phyloP scores from a whole-genome alignment of 139 green algal genomes.

The Pseudopediastrum boryanum region DNA sequence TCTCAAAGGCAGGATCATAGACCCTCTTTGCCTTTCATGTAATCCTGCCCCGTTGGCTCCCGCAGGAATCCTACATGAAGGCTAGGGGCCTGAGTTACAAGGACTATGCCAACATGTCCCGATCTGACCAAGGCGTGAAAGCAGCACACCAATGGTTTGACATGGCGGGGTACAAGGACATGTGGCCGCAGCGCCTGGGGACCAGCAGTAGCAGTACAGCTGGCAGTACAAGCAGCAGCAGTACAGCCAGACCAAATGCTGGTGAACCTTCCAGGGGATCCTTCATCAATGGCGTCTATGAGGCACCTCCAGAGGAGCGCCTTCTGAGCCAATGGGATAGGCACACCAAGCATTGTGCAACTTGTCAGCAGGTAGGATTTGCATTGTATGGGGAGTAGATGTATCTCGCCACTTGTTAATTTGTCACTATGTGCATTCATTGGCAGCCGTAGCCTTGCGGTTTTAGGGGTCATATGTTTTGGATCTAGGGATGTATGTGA shows the following conservation, averaged over 20 bases:
- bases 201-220: conserved; percentile 8
- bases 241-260: conserved; percentile 38
- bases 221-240: neutral
- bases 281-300: too few species aligned
- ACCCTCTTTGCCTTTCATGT: too few species aligned
- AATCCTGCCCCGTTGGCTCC: too few species aligned
- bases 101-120: conserved; percentile 30
- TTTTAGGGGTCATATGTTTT: too few species aligned
- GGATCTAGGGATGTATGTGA: too few species aligned
- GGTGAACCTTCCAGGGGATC: conserved; percentile 22
- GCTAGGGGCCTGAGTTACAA: conserved; percentile 10
- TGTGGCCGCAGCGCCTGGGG: conserved; percentile 32
- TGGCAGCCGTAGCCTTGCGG: too few species aligned
- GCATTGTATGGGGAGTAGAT: neutral
- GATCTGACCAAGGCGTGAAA: conserved; percentile 35
- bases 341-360: conserved; percentile 33
- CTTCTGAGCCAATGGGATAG: too few species aligned
- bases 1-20: too few species aligned
- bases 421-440: too few species aligned
- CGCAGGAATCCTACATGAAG: conserved; percentile 45
- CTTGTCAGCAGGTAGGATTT: conserved; percentile 20
- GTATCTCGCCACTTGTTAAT: neutral
- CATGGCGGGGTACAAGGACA: conserved; percentile 33
- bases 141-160: conserved; percentile 37
- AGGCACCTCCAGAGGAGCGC: too few species aligned